A percentile compares a stretch with the other conserved stretches of the same genome.
These are phyloP conservation scores for Stagonosporopsis vannaccii DNA, from an alignment of 2,329 filamentous ascomycete genomes.

Conservation along the genomic window DNA sequence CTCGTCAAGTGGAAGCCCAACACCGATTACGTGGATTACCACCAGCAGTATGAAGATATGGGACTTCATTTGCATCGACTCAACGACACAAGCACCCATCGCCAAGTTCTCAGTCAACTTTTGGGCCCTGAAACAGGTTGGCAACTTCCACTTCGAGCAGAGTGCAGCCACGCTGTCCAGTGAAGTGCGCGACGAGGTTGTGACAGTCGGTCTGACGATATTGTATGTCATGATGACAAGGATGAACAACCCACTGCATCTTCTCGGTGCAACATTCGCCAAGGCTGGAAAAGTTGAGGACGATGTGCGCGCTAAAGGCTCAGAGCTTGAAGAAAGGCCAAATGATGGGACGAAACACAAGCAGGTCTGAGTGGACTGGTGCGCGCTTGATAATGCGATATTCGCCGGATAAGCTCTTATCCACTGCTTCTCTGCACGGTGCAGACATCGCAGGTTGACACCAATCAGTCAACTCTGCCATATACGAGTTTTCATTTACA, in stretches of 20 bases:
- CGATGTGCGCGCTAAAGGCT: neutral
- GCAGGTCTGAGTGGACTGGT: neutral
- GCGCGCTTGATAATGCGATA: too few relatives aligned
- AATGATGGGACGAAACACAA: conserved; percentile 11
- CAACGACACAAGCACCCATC: conserved; percentile 23
- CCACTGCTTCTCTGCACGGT: neutral
- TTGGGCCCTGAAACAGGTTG: conserved; percentile 30
- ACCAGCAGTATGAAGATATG: conserved; percentile 26
- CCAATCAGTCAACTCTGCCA: neutral
- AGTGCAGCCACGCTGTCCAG: conserved; percentile 11
- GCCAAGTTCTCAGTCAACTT: conserved; percentile 28
- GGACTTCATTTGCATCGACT: conserved; percentile 31
- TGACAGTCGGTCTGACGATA: conserved; percentile 25
- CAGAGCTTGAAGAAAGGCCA: conserved; percentile 2
- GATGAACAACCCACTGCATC: conserved; percentile 29
- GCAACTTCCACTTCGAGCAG: conserved; percentile 29
- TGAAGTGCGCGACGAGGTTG: conserved; percentile 27
- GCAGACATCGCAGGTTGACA: neutral
- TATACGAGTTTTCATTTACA: neutral
- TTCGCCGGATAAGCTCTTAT: neutral
- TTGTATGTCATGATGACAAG: conserved; percentile 29
- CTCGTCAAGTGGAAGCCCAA: conserved; percentile 2
- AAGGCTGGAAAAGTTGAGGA: conserved; percentile 26
- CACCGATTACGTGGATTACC: conserved; percentile 25
- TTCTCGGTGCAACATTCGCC: conserved; percentile 26